Evolutionary conservation across 1,139 yeast species (phyloP), one percentile per base, ranked within the genome.

Genomic region (Taphrina betulina): DNA sequence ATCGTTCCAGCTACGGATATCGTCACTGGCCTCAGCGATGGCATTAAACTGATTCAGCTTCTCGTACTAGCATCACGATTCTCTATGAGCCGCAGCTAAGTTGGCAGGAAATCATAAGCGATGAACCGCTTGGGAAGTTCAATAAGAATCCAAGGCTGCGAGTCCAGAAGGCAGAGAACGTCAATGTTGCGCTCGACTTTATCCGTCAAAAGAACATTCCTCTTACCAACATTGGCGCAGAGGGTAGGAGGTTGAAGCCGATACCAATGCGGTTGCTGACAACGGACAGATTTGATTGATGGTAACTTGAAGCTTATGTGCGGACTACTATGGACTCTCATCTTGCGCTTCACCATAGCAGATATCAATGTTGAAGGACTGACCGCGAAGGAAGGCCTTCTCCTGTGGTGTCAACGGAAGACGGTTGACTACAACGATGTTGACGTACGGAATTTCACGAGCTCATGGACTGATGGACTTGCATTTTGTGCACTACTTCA

Each of bases 261-360:
- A 28, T 12, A 8, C 12, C 12, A 10, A 16, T 8, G 8, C 2
- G 2, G 8, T 10, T 12, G 4, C 33, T 10, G 14, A 22, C 23
- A 17, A 8, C n/a, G 8, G 5, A 10, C n/a, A 58, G 84, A 82
- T 67, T 76, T 83, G 20, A 75, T 78, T 22, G 86, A 81, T 50
- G 85, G 85, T 1, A 79, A 83, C 64, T 67, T 75, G 53, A 83
- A 83, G 65, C 69, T 82, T 44, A 78, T 80, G n/a, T 68, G 83
- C 61, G 88, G 88, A 1, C 70, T 83, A 43, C 68, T 83, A 8
- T 83, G 90, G 90, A 75, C 79, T 36, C 67, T 82, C 48, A 80
- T 80, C 63, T 66, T 80, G 36, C 73, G 78, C 58, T 77, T 77
- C 60, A 74, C 83, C 4, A 68, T 75, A 35, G 68, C 72, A n/a